Evolutionary conservation across 305 asterid genomes (phyloP), one percentile per base, ranked within the genome.

Genomic region (Solanum hybrid): DNA sequence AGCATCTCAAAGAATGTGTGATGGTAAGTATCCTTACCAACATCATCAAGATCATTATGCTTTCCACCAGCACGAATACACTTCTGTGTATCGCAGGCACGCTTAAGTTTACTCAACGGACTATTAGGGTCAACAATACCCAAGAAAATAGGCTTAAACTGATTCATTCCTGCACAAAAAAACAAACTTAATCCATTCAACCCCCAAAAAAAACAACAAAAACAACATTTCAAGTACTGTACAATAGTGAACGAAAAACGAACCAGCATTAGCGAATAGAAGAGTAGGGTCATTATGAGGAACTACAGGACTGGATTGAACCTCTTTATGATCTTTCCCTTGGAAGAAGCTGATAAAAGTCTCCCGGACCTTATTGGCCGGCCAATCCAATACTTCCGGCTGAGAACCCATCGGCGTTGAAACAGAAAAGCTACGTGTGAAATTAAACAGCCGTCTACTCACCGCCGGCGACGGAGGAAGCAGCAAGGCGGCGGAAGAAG

Each of bases 1-100:
- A 97, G 97, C 99, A 97, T 97, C 94, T 97, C 99, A 86, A 97
- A 97, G 93, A 97, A 97, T 33, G 99, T 97, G 67, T 97, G 99
- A 92, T 97, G 99, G 89, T 97, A 97, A 81, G 99, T 97, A 86
- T 97, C 99, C 96, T 97, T 97, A 75, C 99, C 99, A 80, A 97
- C 99, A 90, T 97, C 99, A 91, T 97, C 99, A 10, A 97, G 97
- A 93, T 97, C 99, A 86, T 96, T 97, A 90, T 97, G 99, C 86
- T 97, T 97, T 28, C 99, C 99, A 79, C 99, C 99, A 24, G 99
- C 99, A 74, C 99, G 98, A 87, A 97, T 97, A 91, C 99, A 96
- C 91, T 97, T 97, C 94, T 97, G 99, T 77, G 98, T 96, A 92
- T 96, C 94, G 95, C 98, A 96, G 89, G 98, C 99, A 88, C 99